Evolutionary conservation across 805 yeast genomes (phyloP), one percentile per base, ranked within the genome.

Genomic region (Kodamaea leandrae): DNA sequence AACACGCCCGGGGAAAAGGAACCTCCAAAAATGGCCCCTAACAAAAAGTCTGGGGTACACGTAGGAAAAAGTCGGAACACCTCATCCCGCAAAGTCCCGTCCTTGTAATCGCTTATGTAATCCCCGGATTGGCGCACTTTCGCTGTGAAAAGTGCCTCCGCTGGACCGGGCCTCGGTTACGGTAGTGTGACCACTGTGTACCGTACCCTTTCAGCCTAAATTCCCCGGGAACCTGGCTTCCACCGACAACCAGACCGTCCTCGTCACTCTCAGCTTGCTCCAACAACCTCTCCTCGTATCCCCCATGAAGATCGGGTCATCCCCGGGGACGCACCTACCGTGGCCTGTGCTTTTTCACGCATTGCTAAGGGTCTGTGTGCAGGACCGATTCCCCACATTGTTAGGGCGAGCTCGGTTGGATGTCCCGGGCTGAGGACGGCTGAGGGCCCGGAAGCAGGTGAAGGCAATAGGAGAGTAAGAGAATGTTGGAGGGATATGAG

Each of bases 1-100:
- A 15, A 12, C n/a, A 12, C 19, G 23, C 53, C 53, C 53, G 53
- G 56, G 36, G 47, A 16, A 48, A 50, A 16, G 54, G 53, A 42
- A 37, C 37, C 36, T 32, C 36, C 42, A 9, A 24, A 18, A 27
- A 24, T 13, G 34, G 39, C 9, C 24, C 27, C 24, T n/a, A 10
- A 8, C 30, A 19, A 25, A 18, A 34, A 34, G 37, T 34, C 37
- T 34, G 37, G 37, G 37, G 37, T 21, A 32, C 20, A 9, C 25
- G 21, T 21, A 30, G 33, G 33, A 30, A 30, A 30, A 30, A 30
- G 18, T 16, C 33, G 33, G 33, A n/a, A 30, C 10, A 13, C 4
- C 32, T 6, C 13, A 16, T 14, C 33, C 33, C 33, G 33, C 33
- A 15, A 14, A 30, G 4, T 30, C 15, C 37, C 37, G 23, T 10